Evolutionary conservation across 2,329 filamentous ascomycete genomes (phyloP).

Genomic region (Ceratocystis destructans): DNA sequence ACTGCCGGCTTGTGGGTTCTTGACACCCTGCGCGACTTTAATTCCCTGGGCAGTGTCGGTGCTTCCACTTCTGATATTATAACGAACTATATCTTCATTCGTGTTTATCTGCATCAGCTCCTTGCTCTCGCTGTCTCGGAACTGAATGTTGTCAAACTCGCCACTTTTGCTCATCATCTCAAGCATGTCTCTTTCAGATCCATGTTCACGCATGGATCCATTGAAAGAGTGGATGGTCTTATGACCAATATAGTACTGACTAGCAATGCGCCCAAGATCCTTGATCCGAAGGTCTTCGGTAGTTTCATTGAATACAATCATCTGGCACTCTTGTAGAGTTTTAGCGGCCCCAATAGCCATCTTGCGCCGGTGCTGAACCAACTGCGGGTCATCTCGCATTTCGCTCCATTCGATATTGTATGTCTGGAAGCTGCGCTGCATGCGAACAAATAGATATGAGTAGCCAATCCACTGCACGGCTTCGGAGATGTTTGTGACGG

Average conservation of each 20-base stretch:
- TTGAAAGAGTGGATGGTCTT: conserved; percentile 95
- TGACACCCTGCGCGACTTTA: too few species aligned
- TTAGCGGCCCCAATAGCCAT: conserved; percentile 79
- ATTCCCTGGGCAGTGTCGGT: too few species aligned
- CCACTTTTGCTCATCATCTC: conserved; percentile 97
- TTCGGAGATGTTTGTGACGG: conserved; percentile 85
- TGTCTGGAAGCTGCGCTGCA: conserved; percentile 78
- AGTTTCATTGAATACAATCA: conserved; percentile 98
- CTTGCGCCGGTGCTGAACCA: conserved; percentile 73
- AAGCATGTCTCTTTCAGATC: conserved; percentile 81
- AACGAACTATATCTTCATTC: conserved; percentile 31
- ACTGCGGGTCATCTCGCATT: conserved; percentile 69
- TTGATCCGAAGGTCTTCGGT: conserved; percentile 78
- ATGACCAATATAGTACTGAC: conserved; percentile 91
- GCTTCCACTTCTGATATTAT: conserved; percentile 27
- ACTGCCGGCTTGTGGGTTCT: too few species aligned
- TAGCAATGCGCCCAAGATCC: conserved; percentile 90
- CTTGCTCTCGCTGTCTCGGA: conserved; percentile 75
- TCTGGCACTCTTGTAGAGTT: conserved; percentile 81
- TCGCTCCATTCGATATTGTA: conserved; percentile 96
- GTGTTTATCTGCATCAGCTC: conserved; percentile 65
- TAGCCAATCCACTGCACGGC: conserved; percentile 97
- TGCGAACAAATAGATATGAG: conserved; percentile 92
- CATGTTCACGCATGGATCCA: conserved; percentile 72
- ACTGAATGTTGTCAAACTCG: conserved; percentile 95